phyloP scores from a whole-genome alignment of 2,329 filamentous ascomycete genomes.

The Colletotrichum sp. region DNA sequence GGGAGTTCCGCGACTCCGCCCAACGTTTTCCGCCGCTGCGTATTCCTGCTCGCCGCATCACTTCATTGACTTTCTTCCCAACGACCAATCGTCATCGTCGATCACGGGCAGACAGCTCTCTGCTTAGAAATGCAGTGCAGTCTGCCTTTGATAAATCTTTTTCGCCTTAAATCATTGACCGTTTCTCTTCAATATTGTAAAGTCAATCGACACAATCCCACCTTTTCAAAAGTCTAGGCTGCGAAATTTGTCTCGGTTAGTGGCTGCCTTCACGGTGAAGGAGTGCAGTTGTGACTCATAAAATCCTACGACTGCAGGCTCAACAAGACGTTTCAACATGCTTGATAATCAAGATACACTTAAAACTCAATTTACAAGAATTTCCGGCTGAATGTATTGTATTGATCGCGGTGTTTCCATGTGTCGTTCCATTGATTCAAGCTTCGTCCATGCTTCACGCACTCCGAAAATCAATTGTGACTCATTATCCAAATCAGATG shows the following conservation, averaged over 20 bases:
- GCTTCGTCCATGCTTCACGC: not conserved
- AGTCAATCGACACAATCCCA: not conserved
- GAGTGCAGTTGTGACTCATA: not conserved
- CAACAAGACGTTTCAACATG: not conserved
- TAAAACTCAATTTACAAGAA: no score
- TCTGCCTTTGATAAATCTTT: not conserved
- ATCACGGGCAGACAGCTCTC: not conserved
- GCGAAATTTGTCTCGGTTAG: not conserved
- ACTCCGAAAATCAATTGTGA: not conserved
- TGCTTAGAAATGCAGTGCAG: not conserved
- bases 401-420: not conserved
- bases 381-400: no score
- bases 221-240: not conserved
- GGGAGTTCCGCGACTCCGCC: not conserved
- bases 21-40: constrained; percentile 15
- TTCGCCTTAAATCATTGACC: rapidly evolving
- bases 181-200: not conserved
- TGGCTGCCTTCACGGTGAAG: not conserved
- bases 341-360: not conserved
- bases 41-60: not conserved
- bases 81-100: not conserved
- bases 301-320: not conserved
- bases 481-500: rapidly evolving
- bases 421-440: not conserved
- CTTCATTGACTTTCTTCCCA: not conserved